Evolutionary conservation across 73 alveolate species (phyloP).

Genomic region (Paramecium primaurelia): DNA sequence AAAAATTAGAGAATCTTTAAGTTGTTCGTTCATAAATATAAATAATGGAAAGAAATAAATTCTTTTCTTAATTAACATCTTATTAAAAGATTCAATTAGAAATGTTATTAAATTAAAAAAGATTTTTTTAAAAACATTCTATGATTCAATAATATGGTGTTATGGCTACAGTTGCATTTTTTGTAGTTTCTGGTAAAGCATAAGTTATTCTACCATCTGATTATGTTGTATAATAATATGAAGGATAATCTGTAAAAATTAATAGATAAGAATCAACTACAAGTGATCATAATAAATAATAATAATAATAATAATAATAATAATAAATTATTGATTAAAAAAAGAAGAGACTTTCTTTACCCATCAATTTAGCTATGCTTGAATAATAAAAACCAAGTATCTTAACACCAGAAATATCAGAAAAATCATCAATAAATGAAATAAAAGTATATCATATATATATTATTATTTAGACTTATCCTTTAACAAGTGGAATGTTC

Average conservation of each 20-base stretch:
- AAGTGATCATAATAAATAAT: not conserved
- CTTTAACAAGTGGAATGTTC: slow-evolving; percentile 42
- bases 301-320: not conserved
- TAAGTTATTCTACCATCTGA: slow-evolving; percentile 2
- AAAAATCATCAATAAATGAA: not conserved
- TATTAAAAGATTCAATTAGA: not conserved
- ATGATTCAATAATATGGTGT: not conserved
- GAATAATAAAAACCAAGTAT: not conserved
- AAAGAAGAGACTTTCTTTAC: not conserved
- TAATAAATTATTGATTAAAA: not conserved
- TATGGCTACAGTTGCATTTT: not conserved
- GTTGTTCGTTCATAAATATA: not conserved
- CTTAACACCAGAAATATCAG: not conserved
- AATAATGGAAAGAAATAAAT: not conserved
- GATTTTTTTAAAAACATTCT: not conserved
- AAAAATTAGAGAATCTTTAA: not conserved
- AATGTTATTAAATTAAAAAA: not conserved
- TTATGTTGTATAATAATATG: not conserved
- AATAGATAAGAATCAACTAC: not conserved
- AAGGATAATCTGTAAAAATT: not conserved
- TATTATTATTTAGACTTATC: not conserved
- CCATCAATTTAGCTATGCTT: not conserved
- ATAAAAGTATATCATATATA: not conserved
- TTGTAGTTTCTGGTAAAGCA: not conserved
- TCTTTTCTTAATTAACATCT: not conserved